These are phyloP conservation scores for Backusella tarrabulga DNA, from an alignment of 192 early-diverging fungal species.

Conservation along the genomic window DNA sequence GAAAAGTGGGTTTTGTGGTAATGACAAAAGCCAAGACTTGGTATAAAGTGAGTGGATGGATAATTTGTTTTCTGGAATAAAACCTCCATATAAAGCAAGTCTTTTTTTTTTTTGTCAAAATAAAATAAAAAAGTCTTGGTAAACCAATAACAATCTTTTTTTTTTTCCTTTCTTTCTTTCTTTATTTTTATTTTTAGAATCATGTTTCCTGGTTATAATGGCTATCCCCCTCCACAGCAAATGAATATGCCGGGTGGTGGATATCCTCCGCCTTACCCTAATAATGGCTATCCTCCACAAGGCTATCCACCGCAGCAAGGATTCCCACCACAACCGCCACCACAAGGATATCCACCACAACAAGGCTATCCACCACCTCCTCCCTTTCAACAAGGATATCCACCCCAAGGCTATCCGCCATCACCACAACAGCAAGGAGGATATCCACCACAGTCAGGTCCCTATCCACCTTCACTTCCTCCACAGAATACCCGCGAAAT, in stretches of 20 bases:
- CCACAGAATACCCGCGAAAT: neutral
- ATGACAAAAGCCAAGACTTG: no score
- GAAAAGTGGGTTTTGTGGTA: no score
- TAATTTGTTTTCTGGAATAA: neutral
- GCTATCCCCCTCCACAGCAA: neutral
- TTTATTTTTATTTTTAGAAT: neutral
- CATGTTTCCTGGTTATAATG: neutral
- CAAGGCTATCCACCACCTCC: neutral
- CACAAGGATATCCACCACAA: conserved; percentile 1
- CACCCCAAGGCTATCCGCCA: neutral
- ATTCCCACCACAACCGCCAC: conserved; percentile 8
- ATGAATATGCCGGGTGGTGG: neutral
- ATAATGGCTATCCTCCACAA: conserved; percentile 1
- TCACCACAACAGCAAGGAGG: neutral
- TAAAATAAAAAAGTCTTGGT: neutral
- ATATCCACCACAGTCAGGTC: neutral
- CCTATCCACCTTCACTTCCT: neutral
- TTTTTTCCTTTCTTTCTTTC: neutral
- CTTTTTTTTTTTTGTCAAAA: neutral
- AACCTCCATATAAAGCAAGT: neutral
- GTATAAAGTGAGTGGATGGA: no score
- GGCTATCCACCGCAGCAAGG: neutral
- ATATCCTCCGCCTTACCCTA: neutral
- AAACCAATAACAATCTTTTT: neutral
- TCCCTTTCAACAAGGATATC: neutral